Evolutionary conservation across 495 filamentous ascomycete species (phyloP).

Genomic region (Staphylotrichum longicolle): DNA sequence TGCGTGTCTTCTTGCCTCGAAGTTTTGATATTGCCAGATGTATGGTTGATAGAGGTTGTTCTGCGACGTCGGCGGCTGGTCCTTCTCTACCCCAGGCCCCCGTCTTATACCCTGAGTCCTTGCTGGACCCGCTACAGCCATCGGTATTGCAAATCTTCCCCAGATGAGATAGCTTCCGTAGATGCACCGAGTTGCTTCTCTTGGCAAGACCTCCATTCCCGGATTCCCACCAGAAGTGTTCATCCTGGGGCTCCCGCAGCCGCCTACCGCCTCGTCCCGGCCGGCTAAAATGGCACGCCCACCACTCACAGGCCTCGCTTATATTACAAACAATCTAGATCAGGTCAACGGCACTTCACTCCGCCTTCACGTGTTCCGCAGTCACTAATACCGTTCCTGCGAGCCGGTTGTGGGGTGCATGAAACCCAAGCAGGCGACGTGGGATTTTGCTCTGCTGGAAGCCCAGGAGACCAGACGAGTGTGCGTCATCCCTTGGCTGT

Average conservation of each 20-base stretch:
- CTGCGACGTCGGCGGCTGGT: neutral
- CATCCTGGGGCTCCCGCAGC: slow-evolving; percentile 12
- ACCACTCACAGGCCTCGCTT: slow-evolving; percentile 17
- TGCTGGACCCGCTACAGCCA: neutral
- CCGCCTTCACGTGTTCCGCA: slow-evolving; percentile 7
- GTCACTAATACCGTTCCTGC: neutral
- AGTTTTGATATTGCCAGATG: neutral
- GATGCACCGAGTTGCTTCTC: slow-evolving; percentile 8
- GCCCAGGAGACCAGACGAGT: neutral
- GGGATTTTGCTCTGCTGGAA: neutral
- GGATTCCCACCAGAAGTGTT: slow-evolving; percentile 13
- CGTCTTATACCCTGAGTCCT: slow-evolving; percentile 1
- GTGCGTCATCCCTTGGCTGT: slow-evolving; percentile 4
- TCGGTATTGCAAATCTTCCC: slow-evolving; percentile 15
- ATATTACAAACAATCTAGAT: slow-evolving; percentile 18
- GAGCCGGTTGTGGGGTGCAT: slow-evolving; percentile 24
- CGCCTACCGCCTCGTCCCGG: slow-evolving; percentile 24
- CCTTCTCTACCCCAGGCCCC: neutral
- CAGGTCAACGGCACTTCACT: slow-evolving; percentile 17
- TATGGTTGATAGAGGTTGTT: neutral
- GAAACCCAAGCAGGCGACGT: slow-evolving; percentile 3
- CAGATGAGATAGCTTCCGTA: slow-evolving; percentile 21
- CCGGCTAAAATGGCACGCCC: slow-evolving; percentile 22
- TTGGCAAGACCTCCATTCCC: slow-evolving; percentile 22
- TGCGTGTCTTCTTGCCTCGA: neutral